Conservation (phyloP, 345 rosid species). For the Rhizophora apiculata region DNA sequence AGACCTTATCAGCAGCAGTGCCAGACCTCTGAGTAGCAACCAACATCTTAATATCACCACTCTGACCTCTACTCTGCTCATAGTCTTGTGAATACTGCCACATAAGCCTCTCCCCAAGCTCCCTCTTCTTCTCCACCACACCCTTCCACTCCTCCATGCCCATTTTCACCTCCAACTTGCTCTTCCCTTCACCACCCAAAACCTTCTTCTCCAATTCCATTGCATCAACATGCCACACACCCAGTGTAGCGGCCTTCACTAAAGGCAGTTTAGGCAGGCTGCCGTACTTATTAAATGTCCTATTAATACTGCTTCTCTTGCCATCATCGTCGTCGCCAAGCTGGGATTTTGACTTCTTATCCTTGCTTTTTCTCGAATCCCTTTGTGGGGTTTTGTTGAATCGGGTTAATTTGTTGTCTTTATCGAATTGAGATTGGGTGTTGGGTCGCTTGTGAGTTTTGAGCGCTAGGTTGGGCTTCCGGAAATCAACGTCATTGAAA, state of each 20-base stretch:
- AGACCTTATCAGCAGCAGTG: slow-evolving; percentile 86
- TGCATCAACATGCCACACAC: slow-evolving; percentile 76
- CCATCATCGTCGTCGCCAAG: background rate
- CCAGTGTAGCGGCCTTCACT: slow-evolving; percentile 62
- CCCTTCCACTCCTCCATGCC: slow-evolving; percentile 49
- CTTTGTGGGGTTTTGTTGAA: background rate
- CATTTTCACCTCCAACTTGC: slow-evolving; percentile 32
- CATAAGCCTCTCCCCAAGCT: slow-evolving; percentile 77
- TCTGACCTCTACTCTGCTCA: slow-evolving; percentile 58
- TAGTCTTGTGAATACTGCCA: slow-evolving; percentile 74
- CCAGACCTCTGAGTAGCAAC: slow-evolving; percentile 87
- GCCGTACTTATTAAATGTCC: slow-evolving; percentile 46
- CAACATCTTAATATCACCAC: slow-evolving; percentile 84
- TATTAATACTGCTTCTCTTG: slow-evolving; percentile 10
- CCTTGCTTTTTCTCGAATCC: background rate
- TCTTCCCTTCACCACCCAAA: slow-evolving; percentile 31
- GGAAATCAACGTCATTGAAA: slow-evolving; percentile 69
- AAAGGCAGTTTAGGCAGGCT: slow-evolving; percentile 62
- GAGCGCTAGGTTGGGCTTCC: slow-evolving; percentile 36
- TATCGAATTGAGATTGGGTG: background rate
- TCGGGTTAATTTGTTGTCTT: no score
- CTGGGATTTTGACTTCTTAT: slow-evolving; percentile 10
- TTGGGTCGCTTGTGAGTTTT: slow-evolving; percentile 17
- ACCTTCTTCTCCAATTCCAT: slow-evolving; percentile 70
- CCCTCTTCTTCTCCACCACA: slow-evolving; percentile 60